Percentiles rank a stretch among this genome's conserved stretches.
phyloP scores from a whole-genome alignment of 164 flowering plant genomes.

The Magnolia sinica region DNA sequence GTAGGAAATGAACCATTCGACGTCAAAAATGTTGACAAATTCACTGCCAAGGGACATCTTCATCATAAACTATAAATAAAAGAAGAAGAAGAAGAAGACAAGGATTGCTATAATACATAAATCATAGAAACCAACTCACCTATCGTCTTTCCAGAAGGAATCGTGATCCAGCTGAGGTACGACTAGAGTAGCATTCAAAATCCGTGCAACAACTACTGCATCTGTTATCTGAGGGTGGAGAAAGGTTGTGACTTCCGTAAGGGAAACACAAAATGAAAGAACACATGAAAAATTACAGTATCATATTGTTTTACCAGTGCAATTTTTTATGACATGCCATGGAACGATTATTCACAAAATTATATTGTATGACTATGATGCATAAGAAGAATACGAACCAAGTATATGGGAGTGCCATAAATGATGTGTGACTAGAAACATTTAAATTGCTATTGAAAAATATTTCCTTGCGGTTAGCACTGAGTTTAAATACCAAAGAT shows the following conservation, averaged over 20 bases:
- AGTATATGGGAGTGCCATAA: not conserved
- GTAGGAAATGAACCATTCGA: constrained; percentile 84
- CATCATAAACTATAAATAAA: not conserved
- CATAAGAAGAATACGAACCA: not conserved
- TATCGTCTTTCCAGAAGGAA: constrained; percentile 96
- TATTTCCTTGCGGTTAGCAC: too few species aligned
- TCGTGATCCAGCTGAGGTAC: constrained; percentile 93
- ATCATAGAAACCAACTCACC: constrained; percentile 40
- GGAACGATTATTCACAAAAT: not conserved
- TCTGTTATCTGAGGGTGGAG: constrained; percentile 72
- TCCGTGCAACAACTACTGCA: constrained; percentile 95
- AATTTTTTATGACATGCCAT: too few species aligned
- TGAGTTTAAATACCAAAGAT: too few species aligned
- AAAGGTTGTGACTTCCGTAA: constrained; percentile 2
- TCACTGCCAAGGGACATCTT: constrained; percentile 48
- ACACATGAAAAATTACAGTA: not conserved
- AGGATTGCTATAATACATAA: not conserved
- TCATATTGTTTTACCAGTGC: too few species aligned
- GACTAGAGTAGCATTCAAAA: constrained; percentile 92
- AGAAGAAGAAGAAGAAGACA: not conserved
- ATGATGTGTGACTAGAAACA: not conserved
- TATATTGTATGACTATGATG: not conserved
- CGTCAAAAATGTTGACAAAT: constrained; percentile 80
- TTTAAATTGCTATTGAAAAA: too few species aligned
- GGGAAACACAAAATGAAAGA: not conserved